A percentile compares a stretch with the other conserved stretches of the same genome.
These are phyloP conservation scores for Chrysoporthe cubensis DNA, from an alignment of 2,329 filamentous ascomycete genomes.

Conservation along the genomic window DNA sequence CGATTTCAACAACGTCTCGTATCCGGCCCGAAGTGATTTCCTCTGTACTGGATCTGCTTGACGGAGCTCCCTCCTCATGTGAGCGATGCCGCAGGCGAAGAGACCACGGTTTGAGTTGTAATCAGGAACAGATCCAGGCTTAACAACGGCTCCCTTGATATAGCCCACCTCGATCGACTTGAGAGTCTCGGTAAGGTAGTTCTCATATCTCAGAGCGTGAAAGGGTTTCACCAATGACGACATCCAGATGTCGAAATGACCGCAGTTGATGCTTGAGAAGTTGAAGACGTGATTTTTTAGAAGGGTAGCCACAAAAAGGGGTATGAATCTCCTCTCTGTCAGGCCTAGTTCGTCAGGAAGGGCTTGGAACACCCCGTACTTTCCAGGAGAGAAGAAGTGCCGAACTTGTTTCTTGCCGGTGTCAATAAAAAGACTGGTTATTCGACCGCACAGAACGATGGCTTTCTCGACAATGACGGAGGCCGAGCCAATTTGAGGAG, in stretches of 20 bases:
- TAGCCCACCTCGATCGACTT: slow-evolving; percentile 47
- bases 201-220: slow-evolving; percentile 51
- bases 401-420: slow-evolving; percentile 46
- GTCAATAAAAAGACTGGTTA: slow-evolving; percentile 50
- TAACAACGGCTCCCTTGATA: slow-evolving; percentile 45
- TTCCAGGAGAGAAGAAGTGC: slow-evolving; percentile 51
- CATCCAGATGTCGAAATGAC: slow-evolving; percentile 56
- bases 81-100: slow-evolving; percentile 53
- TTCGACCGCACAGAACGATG: slow-evolving; percentile 49
- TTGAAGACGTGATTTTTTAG: slow-evolving; percentile 51
- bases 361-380: slow-evolving; percentile 55
- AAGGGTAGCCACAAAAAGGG: slow-evolving; percentile 56
- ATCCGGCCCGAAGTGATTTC: slow-evolving; percentile 45
- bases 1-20: slow-evolving; percentile 47
- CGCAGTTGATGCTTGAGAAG: slow-evolving; percentile 51
- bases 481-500: neutral
- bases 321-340: slow-evolving; percentile 49
- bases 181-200: slow-evolving; percentile 52
- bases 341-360: slow-evolving; percentile 44
- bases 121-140: slow-evolving; percentile 44
- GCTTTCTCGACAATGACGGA: slow-evolving; percentile 41
- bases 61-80: slow-evolving; percentile 55
- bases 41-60: slow-evolving; percentile 42
- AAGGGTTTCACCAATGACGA: slow-evolving; percentile 55
- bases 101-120: slow-evolving; percentile 54